phyloP scores from a whole-genome alignment of 169 alveolate species.

The Plasmodium vivax region DNA sequence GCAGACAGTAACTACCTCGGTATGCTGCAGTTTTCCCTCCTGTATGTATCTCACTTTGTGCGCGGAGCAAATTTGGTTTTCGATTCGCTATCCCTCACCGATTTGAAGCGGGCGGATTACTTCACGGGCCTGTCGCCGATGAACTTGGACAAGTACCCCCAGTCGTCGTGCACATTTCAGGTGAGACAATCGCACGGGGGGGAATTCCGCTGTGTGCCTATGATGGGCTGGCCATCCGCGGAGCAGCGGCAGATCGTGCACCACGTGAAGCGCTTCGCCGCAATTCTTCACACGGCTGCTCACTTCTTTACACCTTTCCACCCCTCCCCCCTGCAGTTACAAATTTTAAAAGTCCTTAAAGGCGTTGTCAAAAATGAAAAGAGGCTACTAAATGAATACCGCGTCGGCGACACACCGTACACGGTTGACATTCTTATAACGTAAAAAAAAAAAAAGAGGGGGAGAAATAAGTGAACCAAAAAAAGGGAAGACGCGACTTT shows the following conservation, averaged over 20 bases:
- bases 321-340: conserved; percentile 15
- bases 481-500: not conserved
- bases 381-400: conserved; percentile 37
- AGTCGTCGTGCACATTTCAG: conserved; percentile 43
- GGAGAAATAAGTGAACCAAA: not conserved
- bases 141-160: conserved; percentile 33
- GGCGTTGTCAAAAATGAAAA: conserved; percentile 7
- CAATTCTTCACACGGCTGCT: not conserved
- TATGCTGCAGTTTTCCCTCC: conserved; percentile 42
- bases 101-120: conserved; percentile 14
- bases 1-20: conserved; percentile 54
- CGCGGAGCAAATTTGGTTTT: not conserved
- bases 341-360: conserved; percentile 45
- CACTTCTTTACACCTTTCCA: not conserved
- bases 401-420: conserved; percentile 29
- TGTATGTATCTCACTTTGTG: conserved; percentile 39
- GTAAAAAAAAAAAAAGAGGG: not conserved
- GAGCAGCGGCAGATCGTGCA: not conserved
- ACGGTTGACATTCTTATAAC: conserved; percentile 52
- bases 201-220: not conserved
- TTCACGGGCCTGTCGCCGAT: not conserved
- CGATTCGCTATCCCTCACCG: not conserved
- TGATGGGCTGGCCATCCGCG: not conserved
- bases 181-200: not conserved
- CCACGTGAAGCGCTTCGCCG: not conserved